Evolutionary conservation across 495 filamentous ascomycete species (phyloP).

Genomic region (Aspergillus avenaceus): DNA sequence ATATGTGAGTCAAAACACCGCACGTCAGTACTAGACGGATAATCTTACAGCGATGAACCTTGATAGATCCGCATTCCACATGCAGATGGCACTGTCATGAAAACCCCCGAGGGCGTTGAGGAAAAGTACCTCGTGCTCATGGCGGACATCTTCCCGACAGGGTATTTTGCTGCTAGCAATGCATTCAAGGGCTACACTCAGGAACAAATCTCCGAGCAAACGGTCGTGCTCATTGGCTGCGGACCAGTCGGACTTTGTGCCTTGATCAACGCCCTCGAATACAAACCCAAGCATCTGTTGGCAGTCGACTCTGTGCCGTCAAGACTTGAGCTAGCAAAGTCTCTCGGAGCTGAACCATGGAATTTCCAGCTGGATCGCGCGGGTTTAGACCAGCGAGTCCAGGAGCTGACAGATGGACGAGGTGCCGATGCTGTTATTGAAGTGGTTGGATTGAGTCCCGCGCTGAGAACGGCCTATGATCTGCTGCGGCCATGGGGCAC

Average conservation of each 20-base stretch:
- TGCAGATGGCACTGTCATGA: slow-evolving; percentile 78
- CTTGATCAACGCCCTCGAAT: slow-evolving; percentile 76
- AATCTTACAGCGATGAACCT: neutral
- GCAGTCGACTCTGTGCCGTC: slow-evolving; percentile 81
- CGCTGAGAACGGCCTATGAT: slow-evolving; percentile 79
- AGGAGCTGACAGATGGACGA: slow-evolving; percentile 73
- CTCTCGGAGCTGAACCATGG: slow-evolving; percentile 79
- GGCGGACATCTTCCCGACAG: slow-evolving; percentile 65
- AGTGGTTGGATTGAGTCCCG: slow-evolving; percentile 82
- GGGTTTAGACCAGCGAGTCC: slow-evolving; percentile 64
- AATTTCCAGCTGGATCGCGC: slow-evolving; percentile 72
- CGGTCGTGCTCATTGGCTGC: slow-evolving; percentile 81
- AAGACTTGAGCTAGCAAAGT: slow-evolving; percentile 70
- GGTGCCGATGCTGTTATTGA: slow-evolving; percentile 92
- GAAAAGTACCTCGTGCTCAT: slow-evolving; percentile 76
- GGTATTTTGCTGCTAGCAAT: slow-evolving; percentile 84
- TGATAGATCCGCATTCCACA: slow-evolving; percentile 68
- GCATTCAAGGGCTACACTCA: slow-evolving; percentile 65
- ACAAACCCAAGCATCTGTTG: slow-evolving; percentile 74
- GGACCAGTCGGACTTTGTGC: slow-evolving; percentile 89
- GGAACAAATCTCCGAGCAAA: slow-evolving; percentile 62
- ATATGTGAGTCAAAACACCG: slow-evolving; percentile 46
- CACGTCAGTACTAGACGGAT: neutral
- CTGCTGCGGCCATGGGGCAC: slow-evolving; percentile 81
- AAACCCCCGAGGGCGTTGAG: slow-evolving; percentile 68